These are phyloP conservation scores for Boletus reticulatus DNA, from an alignment of 768 basidiomycete genomes.

Conservation along the genomic window DNA sequence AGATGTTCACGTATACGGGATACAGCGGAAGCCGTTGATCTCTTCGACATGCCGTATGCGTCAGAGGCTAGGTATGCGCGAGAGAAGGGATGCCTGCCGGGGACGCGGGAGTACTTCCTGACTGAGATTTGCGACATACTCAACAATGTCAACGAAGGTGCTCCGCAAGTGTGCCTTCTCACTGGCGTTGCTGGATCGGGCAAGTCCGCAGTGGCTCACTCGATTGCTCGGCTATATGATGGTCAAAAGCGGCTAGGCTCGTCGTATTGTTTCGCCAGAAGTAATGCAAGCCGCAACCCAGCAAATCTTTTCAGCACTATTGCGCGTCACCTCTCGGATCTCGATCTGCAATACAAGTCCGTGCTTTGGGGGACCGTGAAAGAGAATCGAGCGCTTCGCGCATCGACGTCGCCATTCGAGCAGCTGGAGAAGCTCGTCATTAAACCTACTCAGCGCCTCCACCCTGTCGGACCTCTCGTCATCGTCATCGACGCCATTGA, in stretches of 20 bases:
- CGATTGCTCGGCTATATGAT: neutral
- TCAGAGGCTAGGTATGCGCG: no score
- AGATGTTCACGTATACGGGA: no score
- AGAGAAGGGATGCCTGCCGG: neutral
- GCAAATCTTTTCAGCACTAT: conserved; percentile 22
- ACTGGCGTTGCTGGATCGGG: conserved; percentile 8
- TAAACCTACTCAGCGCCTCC: no score
- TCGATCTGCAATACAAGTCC: no score
- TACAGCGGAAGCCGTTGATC: no score
- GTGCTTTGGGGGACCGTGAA: no score
- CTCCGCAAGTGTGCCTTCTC: conserved; percentile 11
- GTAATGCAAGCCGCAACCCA: conserved; percentile 3
- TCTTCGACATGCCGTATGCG: no score
- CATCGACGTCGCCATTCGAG: no score
- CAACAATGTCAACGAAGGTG: neutral
- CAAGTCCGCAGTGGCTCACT: neutral
- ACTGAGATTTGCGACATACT: neutral
- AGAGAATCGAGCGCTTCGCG: no score
- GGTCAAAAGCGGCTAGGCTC: neutral
- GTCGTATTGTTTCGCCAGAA: conserved; percentile 14
- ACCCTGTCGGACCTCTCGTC: no score
- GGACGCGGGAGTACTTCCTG: neutral
- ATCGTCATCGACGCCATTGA: no score
- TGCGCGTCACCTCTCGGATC: neutral
- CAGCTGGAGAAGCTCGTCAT: no score